A percentile compares a stretch with the other conserved stretches of the same genome.
Conservation (phyloP, 768 basidiomycete species). For the Chalciporus sphaerocephalus region DNA sequence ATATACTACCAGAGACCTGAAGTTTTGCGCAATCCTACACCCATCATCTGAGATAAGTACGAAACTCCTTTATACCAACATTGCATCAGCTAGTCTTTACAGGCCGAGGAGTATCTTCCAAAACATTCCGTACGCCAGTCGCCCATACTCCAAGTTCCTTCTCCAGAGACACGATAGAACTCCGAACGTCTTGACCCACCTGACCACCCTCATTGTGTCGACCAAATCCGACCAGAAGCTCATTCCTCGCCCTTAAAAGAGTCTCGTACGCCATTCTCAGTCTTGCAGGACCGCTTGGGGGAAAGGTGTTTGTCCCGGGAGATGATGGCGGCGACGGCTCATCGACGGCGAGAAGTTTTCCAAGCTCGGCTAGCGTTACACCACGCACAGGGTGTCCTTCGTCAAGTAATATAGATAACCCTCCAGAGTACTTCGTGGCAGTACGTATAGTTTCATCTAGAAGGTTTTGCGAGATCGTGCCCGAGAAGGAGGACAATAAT, state of each 20-base stretch:
- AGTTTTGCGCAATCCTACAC: background rate
- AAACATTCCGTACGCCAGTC: slow-evolving; percentile 52
- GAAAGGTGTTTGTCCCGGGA: slow-evolving; percentile 37
- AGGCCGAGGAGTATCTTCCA: slow-evolving; percentile 36
- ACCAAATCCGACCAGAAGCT: slow-evolving; percentile 72
- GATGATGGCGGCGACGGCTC: slow-evolving; percentile 48
- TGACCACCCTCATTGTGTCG: slow-evolving; percentile 62
- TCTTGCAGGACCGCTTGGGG: slow-evolving; percentile 62
- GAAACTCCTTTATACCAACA: too few species aligned
- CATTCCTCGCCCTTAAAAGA: slow-evolving; percentile 54
- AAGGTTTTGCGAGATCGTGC: slow-evolving; percentile 40
- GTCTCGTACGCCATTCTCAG: slow-evolving; percentile 63
- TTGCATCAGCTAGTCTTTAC: background rate
- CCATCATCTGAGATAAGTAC: too few species aligned
- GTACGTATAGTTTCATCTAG: slow-evolving; percentile 63
- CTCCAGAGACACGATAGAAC: slow-evolving; percentile 57
- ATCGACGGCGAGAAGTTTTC: slow-evolving; percentile 76
- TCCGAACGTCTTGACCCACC: slow-evolving; percentile 60
- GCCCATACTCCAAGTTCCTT: slow-evolving; percentile 72
- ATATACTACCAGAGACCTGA: slow-evolving; percentile 44
- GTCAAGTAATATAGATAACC: slow-evolving; percentile 48
- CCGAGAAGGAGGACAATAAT: slow-evolving; percentile 49
- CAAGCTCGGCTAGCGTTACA: slow-evolving; percentile 72
- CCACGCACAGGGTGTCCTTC: slow-evolving; percentile 75
- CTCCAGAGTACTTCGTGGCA: slow-evolving; percentile 51